Evolutionary conservation across 208 protist species (phyloP).

Genomic region (Leishmania arabica): DNA sequence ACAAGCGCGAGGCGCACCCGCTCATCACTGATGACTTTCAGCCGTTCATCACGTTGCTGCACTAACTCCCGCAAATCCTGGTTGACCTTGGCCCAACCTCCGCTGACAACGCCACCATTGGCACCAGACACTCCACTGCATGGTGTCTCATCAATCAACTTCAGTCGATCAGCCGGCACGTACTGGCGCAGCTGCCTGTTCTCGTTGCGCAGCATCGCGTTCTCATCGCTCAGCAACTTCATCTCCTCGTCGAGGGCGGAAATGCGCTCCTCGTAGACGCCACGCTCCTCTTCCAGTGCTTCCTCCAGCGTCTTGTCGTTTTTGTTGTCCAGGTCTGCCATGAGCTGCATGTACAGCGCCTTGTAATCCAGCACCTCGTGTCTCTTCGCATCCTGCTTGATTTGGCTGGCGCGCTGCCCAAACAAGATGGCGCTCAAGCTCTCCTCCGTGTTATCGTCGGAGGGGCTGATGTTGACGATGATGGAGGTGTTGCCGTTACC

Average conservation of each 20-base stretch:
- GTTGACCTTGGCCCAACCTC: slow-evolving; percentile 50
- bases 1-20: slow-evolving; percentile 62
- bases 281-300: slow-evolving; percentile 70
- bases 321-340: slow-evolving; percentile 86
- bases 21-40: slow-evolving; percentile 62
- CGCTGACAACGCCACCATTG: slow-evolving; percentile 4
- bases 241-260: slow-evolving; percentile 58
- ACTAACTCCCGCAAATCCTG: slow-evolving; percentile 58
- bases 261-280: slow-evolving; percentile 79
- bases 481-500: slow-evolving; percentile 93
- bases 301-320: slow-evolving; percentile 79
- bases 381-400: slow-evolving; percentile 90
- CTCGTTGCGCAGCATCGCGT: slow-evolving; percentile 58
- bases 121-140: slow-evolving; percentile 1
- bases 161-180: slow-evolving; percentile 43
- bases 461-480: slow-evolving; percentile 89
- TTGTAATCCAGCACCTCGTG: slow-evolving; percentile 94
- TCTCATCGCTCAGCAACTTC: slow-evolving; percentile 66
- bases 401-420: slow-evolving; percentile 92
- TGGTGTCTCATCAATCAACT: slow-evolving; percentile 21
- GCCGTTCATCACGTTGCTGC: slow-evolving; percentile 43
- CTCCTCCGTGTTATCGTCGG: slow-evolving; percentile 87
- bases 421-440: slow-evolving; percentile 88
- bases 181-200: slow-evolving; percentile 39
- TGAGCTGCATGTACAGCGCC: slow-evolving; percentile 84